Conservation (phyloP, 257 asterid genomes). For the Dorcoceras hygrometricum region DNA sequence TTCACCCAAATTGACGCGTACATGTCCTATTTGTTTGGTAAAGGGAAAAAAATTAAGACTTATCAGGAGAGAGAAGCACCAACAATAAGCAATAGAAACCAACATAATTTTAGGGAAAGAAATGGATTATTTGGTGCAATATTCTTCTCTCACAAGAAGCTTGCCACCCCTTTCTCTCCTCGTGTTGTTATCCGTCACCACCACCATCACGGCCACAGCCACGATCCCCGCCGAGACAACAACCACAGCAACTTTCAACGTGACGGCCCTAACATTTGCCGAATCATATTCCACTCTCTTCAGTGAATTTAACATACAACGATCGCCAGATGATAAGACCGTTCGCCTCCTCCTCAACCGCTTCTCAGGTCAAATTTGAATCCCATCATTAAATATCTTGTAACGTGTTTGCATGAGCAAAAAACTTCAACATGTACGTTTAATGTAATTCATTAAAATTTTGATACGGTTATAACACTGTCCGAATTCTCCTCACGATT, state of each 20-base stretch:
- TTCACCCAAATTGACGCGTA: neutral
- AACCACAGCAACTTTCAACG: constrained; percentile 39
- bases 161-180: constrained; percentile 19
- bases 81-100: neutral
- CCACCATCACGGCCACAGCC: neutral
- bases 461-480: neutral
- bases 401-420: neutral
- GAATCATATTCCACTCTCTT: constrained; percentile 72
- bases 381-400: neutral
- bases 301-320: constrained; percentile 66
- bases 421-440: neutral
- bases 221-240: constrained; percentile 8
- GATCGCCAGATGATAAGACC: constrained; percentile 50
- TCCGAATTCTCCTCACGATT: neutral
- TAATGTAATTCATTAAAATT: neutral
- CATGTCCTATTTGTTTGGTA: neutral
- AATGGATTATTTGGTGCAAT: neutral
- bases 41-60: too few species aligned
- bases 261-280: constrained; percentile 47
- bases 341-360: constrained; percentile 79
- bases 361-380: constrained; percentile 47
- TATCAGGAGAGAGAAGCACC: neutral
- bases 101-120: neutral
- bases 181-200: constrained; percentile 20
- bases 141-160: constrained; percentile 22